Evolutionary conservation across 495 filamentous ascomycete species (phyloP), one percentile per base, ranked within the genome.

Genomic region (Mycothermus thermophilus): DNA sequence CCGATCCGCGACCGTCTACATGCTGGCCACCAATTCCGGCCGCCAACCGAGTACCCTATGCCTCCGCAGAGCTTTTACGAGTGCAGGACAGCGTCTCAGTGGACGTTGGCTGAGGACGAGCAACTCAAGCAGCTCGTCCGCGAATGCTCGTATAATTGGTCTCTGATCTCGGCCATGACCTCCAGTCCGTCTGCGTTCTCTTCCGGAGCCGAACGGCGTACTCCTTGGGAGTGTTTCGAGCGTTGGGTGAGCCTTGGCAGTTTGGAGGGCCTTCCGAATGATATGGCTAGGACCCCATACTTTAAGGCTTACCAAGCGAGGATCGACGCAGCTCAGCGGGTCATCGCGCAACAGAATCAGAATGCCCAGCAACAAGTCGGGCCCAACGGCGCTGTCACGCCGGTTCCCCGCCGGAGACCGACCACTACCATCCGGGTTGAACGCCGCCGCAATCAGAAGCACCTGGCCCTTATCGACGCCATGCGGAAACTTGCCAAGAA

Each of bases 181-280:
- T 69, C 74, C 0, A 68, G 75, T n/a, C 70, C 73, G 30, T 90
- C 83, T 3, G 43, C 71, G 20, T 92, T 79, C 49, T 73, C 77
- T 15, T 86, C 88, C 30, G 80, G 81, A 10, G 74, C 83, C 8
- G 92, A 95, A 49, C 74, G 90, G 35, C 72, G 90, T 32, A 96
- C 92, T 3, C 87, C 90, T 4, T 97, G 90, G 90, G 90, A 97
- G 59, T 97, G 90, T 50, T 97, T 96, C 48, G 90, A 97, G 52
- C 75, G 92, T 24, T 96, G 88, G 85, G 75, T 93, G 11, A 74
- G 77, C 35, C 61, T 96, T 8, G 75, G 93, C 8, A 74, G 77
- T 36, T 59, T 96, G 8, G 90, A 95, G 59, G 84, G 84, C 4
- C 58, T 93, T 23, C 86, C 86, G 12, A 72, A 73, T 25, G 90